Evolutionary conservation across 768 basidiomycete genomes (phyloP).

Genomic region (Cyclocybe aegerita): DNA sequence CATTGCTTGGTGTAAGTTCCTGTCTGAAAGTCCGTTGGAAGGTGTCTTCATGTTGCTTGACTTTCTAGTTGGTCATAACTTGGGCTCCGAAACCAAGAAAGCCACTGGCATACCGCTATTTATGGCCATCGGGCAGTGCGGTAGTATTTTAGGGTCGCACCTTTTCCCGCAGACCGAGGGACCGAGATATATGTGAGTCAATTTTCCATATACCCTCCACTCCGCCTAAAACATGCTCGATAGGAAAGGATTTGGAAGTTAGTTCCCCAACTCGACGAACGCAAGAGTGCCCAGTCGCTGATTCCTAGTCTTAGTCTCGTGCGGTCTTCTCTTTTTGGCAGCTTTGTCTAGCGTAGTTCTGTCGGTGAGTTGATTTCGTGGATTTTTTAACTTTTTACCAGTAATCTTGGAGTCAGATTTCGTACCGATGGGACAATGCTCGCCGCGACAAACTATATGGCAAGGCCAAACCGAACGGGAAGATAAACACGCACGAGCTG

Average conservation of each 20-base stretch:
- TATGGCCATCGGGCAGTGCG: constrained; percentile 80
- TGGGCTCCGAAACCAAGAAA: constrained; percentile 76
- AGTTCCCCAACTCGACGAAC: constrained; percentile 11
- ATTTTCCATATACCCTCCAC: not conserved
- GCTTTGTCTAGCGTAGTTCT: constrained; percentile 51
- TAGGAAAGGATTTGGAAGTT: constrained; percentile 61
- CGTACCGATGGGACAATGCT: constrained; percentile 63
- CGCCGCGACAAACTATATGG: constrained; percentile 55
- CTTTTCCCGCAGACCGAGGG: constrained; percentile 65
- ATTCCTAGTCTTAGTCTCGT: too few species aligned
- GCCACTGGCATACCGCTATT: constrained; percentile 77
- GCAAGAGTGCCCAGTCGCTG: too few species aligned
- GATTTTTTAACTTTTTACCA: not conserved
- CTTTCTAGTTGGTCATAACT: constrained; percentile 63
- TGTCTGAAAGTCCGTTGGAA: not conserved
- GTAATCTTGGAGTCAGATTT: constrained; percentile 37
- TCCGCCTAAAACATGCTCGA: not conserved
- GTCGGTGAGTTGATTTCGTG: constrained; percentile 34
- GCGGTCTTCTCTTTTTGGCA: constrained; percentile 53
- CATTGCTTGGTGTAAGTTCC: constrained; percentile 72
- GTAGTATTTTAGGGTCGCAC: constrained; percentile 74
- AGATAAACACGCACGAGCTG: constrained; percentile 60
- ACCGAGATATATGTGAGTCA: constrained; percentile 61
- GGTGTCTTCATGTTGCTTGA: not conserved
- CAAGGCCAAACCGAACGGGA: constrained; percentile 40